Conservation (phyloP, 2,329 filamentous ascomycete species). For the Aspergillus ochraceus region DNA sequence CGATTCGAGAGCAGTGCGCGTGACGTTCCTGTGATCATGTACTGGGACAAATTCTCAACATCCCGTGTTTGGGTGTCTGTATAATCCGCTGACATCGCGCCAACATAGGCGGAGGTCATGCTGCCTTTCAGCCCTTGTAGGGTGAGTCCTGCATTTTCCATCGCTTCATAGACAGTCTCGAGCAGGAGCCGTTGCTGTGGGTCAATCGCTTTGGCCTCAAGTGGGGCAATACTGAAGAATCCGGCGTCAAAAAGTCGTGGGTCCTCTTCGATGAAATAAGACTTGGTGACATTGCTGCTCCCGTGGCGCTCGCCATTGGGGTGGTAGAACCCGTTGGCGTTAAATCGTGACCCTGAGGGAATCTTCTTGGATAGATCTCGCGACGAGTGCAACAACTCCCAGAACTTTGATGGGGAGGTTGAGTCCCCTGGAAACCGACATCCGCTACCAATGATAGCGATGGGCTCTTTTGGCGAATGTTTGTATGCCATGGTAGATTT, state of each 20-base stretch:
- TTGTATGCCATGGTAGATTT: slow-evolving; percentile 5
- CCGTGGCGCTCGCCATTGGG: slow-evolving; percentile 28
- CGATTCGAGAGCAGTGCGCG: slow-evolving; percentile 35
- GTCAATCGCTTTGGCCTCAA: slow-evolving; percentile 34
- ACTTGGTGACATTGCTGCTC: slow-evolving; percentile 26
- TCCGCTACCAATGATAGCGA: slow-evolving; percentile 47
- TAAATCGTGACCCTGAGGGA: slow-evolving; percentile 25
- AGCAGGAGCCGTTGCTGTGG: slow-evolving; percentile 26
- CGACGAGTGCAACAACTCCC: slow-evolving; percentile 34
- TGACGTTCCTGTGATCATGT: slow-evolving; percentile 21
- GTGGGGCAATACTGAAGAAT: slow-evolving; percentile 24
- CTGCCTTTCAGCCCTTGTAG: slow-evolving; percentile 23
- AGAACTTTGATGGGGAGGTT: slow-evolving; percentile 40
- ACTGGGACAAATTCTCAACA: slow-evolving; percentile 4
- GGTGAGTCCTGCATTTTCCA: slow-evolving; percentile 21
- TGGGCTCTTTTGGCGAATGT: slow-evolving; percentile 32
- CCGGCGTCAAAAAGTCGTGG: slow-evolving; percentile 20
- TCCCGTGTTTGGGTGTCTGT: slow-evolving; percentile 11
- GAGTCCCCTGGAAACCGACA: slow-evolving; percentile 47
- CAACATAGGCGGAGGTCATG: slow-evolving; percentile 30
- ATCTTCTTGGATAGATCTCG: slow-evolving; percentile 14
- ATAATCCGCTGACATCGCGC: slow-evolving; percentile 27
- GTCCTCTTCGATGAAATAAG: slow-evolving; percentile 24
- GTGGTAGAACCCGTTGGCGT: slow-evolving; percentile 20
- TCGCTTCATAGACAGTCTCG: slow-evolving; percentile 44